Evolutionary conservation across 768 basidiomycete species (phyloP).

Genomic region (Omphalotus guepiniiformis): DNA sequence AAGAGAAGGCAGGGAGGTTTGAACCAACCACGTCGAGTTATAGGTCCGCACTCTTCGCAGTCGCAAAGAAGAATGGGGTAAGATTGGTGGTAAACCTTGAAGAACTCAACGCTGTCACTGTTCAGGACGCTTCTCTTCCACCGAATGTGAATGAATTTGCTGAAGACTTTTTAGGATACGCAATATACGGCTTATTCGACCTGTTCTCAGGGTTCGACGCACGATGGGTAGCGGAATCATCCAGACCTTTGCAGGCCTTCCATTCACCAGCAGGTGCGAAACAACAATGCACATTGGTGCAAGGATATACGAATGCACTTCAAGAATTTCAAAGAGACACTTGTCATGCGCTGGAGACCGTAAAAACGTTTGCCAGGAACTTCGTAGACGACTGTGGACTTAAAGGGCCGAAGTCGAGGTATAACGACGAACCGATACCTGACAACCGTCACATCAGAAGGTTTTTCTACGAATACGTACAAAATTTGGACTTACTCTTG

Average conservation of each 20-base stretch:
- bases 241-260: conserved; percentile 9
- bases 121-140: background rate
- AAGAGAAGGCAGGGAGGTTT: background rate
- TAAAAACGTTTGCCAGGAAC: background rate
- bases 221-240: background rate
- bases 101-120: background rate
- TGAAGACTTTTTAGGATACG: background rate
- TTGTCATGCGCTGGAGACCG: background rate
- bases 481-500: conserved; percentile 6
- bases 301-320: conserved; percentile 10
- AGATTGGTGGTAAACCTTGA: background rate
- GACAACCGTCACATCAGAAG: conserved; percentile 20
- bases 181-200: conserved; percentile 1
- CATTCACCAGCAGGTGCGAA: conserved; percentile 10
- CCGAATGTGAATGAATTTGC: conserved; percentile 4
- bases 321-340: conserved; percentile 1
- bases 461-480: conserved; percentile 27
- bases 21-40: background rate
- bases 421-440: conserved; percentile 18
- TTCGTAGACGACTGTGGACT: conserved; percentile 14
- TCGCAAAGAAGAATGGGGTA: background rate
- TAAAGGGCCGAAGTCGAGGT: conserved; percentile 19
- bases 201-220: conserved; percentile 4
- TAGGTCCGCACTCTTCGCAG: background rate
- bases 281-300: conserved; percentile 10